These are phyloP conservation scores for Dendrobium catenatum DNA, from an alignment of 106 monocot species.

Conservation along the genomic window DNA sequence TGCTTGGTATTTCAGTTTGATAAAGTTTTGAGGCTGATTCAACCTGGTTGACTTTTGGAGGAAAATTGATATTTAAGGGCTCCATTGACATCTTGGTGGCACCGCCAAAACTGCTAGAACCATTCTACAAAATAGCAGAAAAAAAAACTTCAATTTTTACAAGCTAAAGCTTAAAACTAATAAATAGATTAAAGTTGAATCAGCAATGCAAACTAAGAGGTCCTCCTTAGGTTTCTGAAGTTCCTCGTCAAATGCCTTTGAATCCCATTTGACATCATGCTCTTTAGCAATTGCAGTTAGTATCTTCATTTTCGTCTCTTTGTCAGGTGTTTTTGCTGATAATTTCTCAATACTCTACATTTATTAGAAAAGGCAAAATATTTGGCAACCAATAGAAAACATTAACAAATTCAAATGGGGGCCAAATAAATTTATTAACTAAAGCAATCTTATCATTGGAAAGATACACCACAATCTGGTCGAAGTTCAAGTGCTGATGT, in stretches of 20 bases:
- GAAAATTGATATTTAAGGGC: constrained; percentile 11
- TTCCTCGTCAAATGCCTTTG: constrained; percentile 61
- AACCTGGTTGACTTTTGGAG: constrained; percentile 3
- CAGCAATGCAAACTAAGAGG: constrained; percentile 38
- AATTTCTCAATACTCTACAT: constrained; percentile 77
- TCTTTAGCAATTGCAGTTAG: constrained; percentile 70
- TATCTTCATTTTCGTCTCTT: constrained; percentile 56
- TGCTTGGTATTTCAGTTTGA: constrained; percentile 13
- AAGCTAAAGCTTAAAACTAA: too few relatives aligned
- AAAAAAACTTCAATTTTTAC: not conserved
- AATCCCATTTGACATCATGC: constrained; percentile 73
- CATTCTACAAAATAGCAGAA: constrained; percentile 14
- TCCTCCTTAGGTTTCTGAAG: constrained; percentile 40
- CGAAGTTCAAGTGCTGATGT: constrained; percentile 69
- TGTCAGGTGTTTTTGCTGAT: constrained; percentile 66
- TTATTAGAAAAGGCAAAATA: not conserved
- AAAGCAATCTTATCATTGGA: not conserved
- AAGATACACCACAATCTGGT: constrained; percentile 64
- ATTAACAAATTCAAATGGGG: not conserved
- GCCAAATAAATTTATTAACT: not conserved
- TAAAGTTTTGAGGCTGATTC: constrained; percentile 13
- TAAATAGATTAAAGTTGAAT: not conserved
- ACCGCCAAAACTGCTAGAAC: constrained; percentile 36
- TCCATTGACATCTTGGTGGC: constrained; percentile 14
- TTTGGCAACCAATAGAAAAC: not conserved